Evolutionary conservation across 371 early-diverging fungal species (phyloP).

Genomic region (Blastocladiella emersonii): DNA sequence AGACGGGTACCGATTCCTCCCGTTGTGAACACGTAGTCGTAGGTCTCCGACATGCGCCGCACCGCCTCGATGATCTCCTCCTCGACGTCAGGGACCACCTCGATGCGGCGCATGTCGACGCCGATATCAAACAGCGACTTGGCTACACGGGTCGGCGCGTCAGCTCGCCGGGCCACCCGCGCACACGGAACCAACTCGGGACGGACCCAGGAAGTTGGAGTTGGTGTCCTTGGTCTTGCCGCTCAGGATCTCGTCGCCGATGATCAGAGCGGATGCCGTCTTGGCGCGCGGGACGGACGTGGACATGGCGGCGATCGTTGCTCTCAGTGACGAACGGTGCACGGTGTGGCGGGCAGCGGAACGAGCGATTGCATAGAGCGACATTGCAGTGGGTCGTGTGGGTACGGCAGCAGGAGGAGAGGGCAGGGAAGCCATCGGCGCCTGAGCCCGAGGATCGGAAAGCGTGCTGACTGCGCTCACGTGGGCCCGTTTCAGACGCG

Average conservation of each 20-base stretch:
- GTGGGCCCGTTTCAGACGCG: no score
- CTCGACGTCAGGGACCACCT: conserved; percentile 40
- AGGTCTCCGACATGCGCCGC: conserved; percentile 26
- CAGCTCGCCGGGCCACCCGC: no score
- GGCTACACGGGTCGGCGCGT: conserved; percentile 18
- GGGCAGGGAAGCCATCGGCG: no score
- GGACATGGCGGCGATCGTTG: not conserved
- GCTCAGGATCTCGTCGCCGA: conserved; percentile 57
- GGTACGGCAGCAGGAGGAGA: no score
- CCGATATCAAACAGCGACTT: conserved; percentile 42
- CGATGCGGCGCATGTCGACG: conserved; percentile 40
- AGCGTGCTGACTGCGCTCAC: no score
- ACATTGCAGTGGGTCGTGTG: no score
- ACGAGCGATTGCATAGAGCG: no score
- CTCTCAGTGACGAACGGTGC: no score
- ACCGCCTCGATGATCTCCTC: conserved; percentile 38
- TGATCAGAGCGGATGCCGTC: conserved; percentile 14
- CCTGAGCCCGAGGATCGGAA: no score
- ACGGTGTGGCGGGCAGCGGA: no score
- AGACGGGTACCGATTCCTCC: conserved; percentile 47
- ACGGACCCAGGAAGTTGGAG: conserved; percentile 33
- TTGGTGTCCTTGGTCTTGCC: conserved; percentile 61
- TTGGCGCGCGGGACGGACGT: not conserved
- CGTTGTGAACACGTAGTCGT: conserved; percentile 50
- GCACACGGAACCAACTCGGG: no score